These are phyloP conservation scores for Aspergillus tubingensis DNA, from an alignment of 2,329 filamentous ascomycete genomes.

Conservation along the genomic window DNA sequence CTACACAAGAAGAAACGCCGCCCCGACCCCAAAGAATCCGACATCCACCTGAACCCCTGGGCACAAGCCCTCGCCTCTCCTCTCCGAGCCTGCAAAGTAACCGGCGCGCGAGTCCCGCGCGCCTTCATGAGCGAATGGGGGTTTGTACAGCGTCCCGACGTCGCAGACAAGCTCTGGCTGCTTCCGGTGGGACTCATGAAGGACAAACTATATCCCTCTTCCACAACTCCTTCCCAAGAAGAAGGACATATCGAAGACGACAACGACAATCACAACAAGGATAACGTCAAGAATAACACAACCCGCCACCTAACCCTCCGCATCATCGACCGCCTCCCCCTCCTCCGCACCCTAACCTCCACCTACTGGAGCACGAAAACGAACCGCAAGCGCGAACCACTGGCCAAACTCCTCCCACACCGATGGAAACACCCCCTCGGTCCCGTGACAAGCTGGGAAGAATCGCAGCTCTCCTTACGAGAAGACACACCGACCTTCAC, in stretches of 20 bases:
- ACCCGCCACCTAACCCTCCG: slow-evolving; percentile 27
- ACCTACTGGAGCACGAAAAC: slow-evolving; percentile 10
- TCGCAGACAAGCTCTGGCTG: slow-evolving; percentile 31
- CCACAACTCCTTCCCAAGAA: no score
- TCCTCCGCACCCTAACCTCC: slow-evolving; percentile 25
- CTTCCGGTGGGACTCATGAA: slow-evolving; percentile 37
- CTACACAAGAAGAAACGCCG: slow-evolving; percentile 30
- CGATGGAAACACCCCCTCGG: slow-evolving; percentile 38
- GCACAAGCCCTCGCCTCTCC: slow-evolving; percentile 43
- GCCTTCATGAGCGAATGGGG: slow-evolving; percentile 40
- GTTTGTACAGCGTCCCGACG: slow-evolving; percentile 32
- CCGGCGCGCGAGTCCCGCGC: slow-evolving; percentile 36
- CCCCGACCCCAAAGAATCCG: slow-evolving; percentile 28
- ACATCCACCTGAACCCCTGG: slow-evolving; percentile 43
- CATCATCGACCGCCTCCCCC: slow-evolving; percentile 30
- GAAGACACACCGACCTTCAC: slow-evolving; percentile 51
- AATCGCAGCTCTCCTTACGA: slow-evolving; percentile 46
- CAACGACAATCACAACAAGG: not conserved
- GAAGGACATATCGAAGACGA: not conserved
- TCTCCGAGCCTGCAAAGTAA: slow-evolving; percentile 35
- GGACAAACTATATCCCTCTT: slow-evolving; percentile 22
- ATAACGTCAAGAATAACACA: not conserved
- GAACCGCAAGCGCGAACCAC: slow-evolving; percentile 15
- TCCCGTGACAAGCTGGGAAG: slow-evolving; percentile 27
- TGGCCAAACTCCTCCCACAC: slow-evolving; percentile 34